These are phyloP conservation scores for Syncephalastrum monosporum DNA, from an alignment of 371 early-diverging fungal genomes.

Conservation along the genomic window DNA sequence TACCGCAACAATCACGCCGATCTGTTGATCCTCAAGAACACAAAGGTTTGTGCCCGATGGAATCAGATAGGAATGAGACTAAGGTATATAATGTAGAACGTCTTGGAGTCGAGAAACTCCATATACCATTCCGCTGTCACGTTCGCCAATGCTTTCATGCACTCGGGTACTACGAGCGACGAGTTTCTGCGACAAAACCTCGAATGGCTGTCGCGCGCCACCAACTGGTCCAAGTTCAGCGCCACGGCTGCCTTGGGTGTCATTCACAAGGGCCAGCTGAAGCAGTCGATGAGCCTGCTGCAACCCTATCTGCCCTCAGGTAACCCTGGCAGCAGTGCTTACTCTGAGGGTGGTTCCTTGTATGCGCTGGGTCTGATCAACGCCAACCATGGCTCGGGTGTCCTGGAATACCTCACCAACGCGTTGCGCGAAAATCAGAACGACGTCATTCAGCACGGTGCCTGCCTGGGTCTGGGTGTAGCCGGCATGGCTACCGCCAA, in stretches of 20 bases:
- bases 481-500: constrained; percentile 95
- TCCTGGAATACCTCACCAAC: constrained; percentile 79
- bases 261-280: constrained; percentile 96
- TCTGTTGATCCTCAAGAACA: constrained; percentile 89
- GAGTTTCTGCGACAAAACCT: constrained; percentile 96
- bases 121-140: constrained; percentile 94
- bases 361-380: constrained; percentile 98
- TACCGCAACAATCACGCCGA: constrained; percentile 95
- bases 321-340: constrained; percentile 72
- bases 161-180: constrained; percentile 98
- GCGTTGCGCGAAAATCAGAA: constrained; percentile 78
- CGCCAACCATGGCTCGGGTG: constrained; percentile 87
- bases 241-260: constrained; percentile 99
- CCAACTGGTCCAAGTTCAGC: constrained; percentile 99
- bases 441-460: constrained; percentile 97
- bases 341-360: constrained; percentile 97
- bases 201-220: constrained; percentile 96
- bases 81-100: constrained; percentile 46
- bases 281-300: constrained; percentile 81
- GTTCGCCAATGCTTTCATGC: constrained; percentile 98
- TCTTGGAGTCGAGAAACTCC: constrained; percentile 89
- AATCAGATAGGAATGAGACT: not conserved
- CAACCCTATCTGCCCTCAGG: constrained; percentile 95
- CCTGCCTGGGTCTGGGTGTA: constrained; percentile 95
- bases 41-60: constrained; percentile 56